Percentiles rank a stretch among this genome's conserved stretches.
Conservation (phyloP, 768 basidiomycete genomes). For the Mycena leptocephala region DNA sequence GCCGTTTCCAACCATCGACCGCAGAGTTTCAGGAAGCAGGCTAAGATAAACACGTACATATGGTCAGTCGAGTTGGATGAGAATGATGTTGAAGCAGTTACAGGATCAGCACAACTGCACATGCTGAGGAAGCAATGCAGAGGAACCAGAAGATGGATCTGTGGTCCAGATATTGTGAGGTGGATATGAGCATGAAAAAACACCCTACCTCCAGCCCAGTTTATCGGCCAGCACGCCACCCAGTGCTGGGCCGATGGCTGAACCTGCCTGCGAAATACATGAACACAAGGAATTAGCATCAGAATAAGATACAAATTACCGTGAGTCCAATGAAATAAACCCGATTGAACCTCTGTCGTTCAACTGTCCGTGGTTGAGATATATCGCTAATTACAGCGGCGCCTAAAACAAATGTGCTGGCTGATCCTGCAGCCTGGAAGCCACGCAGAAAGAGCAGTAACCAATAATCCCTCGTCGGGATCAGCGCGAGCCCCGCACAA, state of each 20-base stretch:
- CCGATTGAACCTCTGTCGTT: conserved; percentile 82
- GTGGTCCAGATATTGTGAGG: conserved; percentile 8
- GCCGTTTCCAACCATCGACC: conserved; percentile 69
- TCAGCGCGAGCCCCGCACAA: conserved; percentile 73
- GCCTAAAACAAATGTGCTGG: conserved; percentile 84
- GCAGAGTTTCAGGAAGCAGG: conserved; percentile 69
- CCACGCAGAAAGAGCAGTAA: conserved; percentile 86
- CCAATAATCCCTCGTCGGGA: conserved; percentile 78
- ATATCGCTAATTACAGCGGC: conserved; percentile 89
- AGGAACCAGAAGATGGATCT: conserved; percentile 80
- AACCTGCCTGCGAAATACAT: conserved; percentile 63
- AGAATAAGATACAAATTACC: conserved; percentile 44
- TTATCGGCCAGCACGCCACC: conserved; percentile 71
- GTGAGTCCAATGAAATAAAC: conserved; percentile 77
- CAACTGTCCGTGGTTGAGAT: conserved; percentile 79
- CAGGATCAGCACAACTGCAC: conserved; percentile 66
- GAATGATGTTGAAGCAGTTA: conserved; percentile 45
- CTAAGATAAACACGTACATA: conserved; percentile 34
- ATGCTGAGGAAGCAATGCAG: conserved; percentile 62
- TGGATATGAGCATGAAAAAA: conserved; percentile 1
- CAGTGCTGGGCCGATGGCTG: conserved; percentile 73
- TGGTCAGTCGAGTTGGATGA: conserved; percentile 34
- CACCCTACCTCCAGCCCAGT: conserved; percentile 75
- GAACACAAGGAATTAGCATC: conserved; percentile 8
- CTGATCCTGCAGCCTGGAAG: conserved; percentile 85